Evolutionary conservation across 179 eudicot species (phyloP).

Genomic region (Beta lomatogona): DNA sequence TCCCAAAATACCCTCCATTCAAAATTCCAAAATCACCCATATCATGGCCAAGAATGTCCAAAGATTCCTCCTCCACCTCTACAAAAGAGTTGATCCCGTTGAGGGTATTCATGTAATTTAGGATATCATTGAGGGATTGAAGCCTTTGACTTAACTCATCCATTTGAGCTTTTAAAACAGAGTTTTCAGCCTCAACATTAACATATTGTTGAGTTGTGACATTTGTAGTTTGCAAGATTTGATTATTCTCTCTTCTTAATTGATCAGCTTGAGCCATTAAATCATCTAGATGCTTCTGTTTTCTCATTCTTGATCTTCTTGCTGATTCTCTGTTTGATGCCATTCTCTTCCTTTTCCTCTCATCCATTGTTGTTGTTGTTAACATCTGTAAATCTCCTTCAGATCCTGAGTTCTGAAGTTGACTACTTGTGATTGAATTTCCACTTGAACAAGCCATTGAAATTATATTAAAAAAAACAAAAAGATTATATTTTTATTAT

Average conservation of each 20-base stretch:
- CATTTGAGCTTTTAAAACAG: conserved; percentile 56
- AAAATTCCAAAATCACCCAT: conserved; percentile 25
- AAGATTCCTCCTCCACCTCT: conserved; percentile 11
- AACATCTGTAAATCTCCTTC: conserved; percentile 33
- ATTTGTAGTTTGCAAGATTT: conserved; percentile 32
- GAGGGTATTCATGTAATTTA: conserved; percentile 45
- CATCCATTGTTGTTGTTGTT: conserved; percentile 32
- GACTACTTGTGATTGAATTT: conserved; percentile 37
- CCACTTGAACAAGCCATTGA: conserved; percentile 52
- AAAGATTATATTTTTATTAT: not conserved
- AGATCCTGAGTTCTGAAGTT: conserved; percentile 43
- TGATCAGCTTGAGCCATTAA: conserved; percentile 39
- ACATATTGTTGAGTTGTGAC: conserved; percentile 43
- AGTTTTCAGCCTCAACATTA: conserved; percentile 55
- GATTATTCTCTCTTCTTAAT: conserved; percentile 41
- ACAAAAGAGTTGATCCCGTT: conserved; percentile 7
- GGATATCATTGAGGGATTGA: conserved; percentile 48
- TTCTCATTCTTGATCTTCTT: conserved; percentile 61
- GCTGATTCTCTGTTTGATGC: conserved; percentile 73
- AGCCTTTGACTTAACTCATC: conserved; percentile 55
- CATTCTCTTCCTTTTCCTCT: conserved; percentile 68
- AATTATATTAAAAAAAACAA: not conserved
- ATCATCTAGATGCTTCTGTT: conserved; percentile 64
- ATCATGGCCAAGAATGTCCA: conserved; percentile 12
- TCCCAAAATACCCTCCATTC: conserved; percentile 30